Percentiles rank a stretch among this genome's conserved stretches.
Evolutionary conservation across 2,329 filamentous ascomycete genomes (phyloP).

Genomic region (Aspergillus fructus): DNA sequence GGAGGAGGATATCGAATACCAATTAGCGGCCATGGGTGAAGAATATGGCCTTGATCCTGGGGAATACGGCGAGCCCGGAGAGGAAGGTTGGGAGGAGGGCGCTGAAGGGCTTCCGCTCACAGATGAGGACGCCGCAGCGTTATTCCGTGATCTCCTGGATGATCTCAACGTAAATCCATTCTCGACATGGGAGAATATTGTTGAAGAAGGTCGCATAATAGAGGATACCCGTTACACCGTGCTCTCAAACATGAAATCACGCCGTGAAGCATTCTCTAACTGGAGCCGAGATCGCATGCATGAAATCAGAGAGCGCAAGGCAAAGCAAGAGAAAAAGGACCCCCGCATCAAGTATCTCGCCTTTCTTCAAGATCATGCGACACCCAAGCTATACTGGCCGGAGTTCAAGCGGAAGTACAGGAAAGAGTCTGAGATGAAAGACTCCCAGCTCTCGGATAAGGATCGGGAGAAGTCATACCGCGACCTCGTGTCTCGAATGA

Average conservation of each 20-base stretch:
- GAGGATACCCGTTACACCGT: slow-evolving; percentile 86
- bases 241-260: slow-evolving; percentile 74
- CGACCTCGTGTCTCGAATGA: slow-evolving; percentile 47
- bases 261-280: slow-evolving; percentile 78
- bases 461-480: slow-evolving; percentile 51
- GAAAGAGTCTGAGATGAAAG: slow-evolving; percentile 72
- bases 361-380: slow-evolving; percentile 78
- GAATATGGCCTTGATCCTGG: slow-evolving; percentile 77
- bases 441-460: slow-evolving; percentile 45
- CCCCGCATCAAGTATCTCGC: slow-evolving; percentile 78
- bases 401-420: slow-evolving; percentile 93
- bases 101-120: slow-evolving; percentile 69
- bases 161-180: slow-evolving; percentile 83
- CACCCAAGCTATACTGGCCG: slow-evolving; percentile 92
- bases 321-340: slow-evolving; percentile 75
- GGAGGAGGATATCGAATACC: slow-evolving; percentile 91
- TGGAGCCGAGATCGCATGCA: slow-evolving; percentile 81
- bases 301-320: slow-evolving; percentile 68
- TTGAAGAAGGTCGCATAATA: slow-evolving; percentile 78
- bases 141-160: slow-evolving; percentile 84
- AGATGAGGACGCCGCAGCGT: slow-evolving; percentile 69
- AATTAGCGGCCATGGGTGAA: slow-evolving; percentile 84
- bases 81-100: slow-evolving; percentile 65
- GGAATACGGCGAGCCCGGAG: slow-evolving; percentile 67
- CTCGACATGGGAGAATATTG: slow-evolving; percentile 84